Conservation (phyloP, 2,329 filamentous ascomycete genomes). For the Fusarium praegraminearum region DNA sequence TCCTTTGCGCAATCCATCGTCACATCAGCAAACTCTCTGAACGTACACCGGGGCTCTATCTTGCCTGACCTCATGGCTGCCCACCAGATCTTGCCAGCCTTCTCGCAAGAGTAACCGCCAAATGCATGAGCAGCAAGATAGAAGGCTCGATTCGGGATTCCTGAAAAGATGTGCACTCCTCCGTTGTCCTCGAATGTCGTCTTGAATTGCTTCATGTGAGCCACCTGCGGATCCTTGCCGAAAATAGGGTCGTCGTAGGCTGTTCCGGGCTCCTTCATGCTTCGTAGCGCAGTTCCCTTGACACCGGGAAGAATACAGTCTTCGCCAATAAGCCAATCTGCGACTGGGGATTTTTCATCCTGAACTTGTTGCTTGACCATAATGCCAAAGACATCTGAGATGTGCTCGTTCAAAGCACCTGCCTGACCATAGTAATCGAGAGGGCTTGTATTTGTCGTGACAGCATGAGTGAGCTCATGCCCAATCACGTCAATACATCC, state of each 20-base stretch:
- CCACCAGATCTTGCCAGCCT: constrained; percentile 67
- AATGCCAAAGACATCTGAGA: constrained; percentile 68
- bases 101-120: constrained; percentile 67
- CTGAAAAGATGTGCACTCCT: constrained; percentile 67
- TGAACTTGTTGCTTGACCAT: constrained; percentile 68
- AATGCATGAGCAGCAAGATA: constrained; percentile 61
- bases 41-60: constrained; percentile 57
- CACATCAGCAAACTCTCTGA: constrained; percentile 62
- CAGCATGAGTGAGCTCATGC: constrained; percentile 68
- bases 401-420: constrained; percentile 68
- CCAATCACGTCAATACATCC: constrained; percentile 67
- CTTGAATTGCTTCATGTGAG: constrained; percentile 59
- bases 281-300: constrained; percentile 64
- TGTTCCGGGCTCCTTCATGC: constrained; percentile 66
- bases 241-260: constrained; percentile 66
- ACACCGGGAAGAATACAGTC: constrained; percentile 63
- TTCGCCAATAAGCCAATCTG: constrained; percentile 68
- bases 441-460: constrained; percentile 63
- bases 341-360: constrained; percentile 57
- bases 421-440: constrained; percentile 64
- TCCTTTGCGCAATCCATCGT: constrained; percentile 61
- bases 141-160: constrained; percentile 70
- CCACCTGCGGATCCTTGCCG: constrained; percentile 66
- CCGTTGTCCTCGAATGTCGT: constrained; percentile 60
- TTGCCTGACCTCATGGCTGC: constrained; percentile 59